A percentile compares a stretch with the other conserved stretches of the same genome.
Evolutionary conservation across 179 eudicot species (phyloP).

Genomic region (Vitellaria paradoxa): DNA sequence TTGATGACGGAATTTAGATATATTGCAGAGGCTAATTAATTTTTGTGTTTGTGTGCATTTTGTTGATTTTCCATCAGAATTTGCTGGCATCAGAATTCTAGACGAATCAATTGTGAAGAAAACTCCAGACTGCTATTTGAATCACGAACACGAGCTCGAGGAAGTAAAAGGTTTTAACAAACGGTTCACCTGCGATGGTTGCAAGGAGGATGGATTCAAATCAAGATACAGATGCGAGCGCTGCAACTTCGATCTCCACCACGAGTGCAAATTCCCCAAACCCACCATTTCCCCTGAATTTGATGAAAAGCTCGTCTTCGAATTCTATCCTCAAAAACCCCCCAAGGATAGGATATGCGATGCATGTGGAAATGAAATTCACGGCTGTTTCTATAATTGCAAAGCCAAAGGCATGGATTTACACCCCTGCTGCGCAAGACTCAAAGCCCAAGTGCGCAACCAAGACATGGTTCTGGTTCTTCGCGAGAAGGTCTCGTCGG

Average conservation of each 20-base stretch:
- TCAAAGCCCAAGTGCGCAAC: background rate
- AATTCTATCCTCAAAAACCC: slow-evolving; percentile 6
- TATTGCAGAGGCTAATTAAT: no score
- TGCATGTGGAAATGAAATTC: slow-evolving; percentile 26
- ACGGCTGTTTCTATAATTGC: slow-evolving; percentile 25
- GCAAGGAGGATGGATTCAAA: slow-evolving; percentile 15
- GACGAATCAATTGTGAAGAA: background rate
- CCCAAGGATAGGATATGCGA: slow-evolving; percentile 11
- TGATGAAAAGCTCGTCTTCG: slow-evolving; percentile 10
- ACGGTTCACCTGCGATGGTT: slow-evolving; percentile 17
- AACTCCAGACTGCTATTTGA: background rate
- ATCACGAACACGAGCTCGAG: slow-evolving; percentile 8
- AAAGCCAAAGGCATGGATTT: slow-evolving; percentile 11
- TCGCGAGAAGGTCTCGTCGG: background rate
- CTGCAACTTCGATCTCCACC: slow-evolving; percentile 17
- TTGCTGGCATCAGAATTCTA: background rate
- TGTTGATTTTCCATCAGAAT: no score
- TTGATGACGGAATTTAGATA: no score
- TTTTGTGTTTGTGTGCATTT: no score
- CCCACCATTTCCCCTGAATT: slow-evolving; percentile 11
- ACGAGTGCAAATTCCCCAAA: slow-evolving; percentile 7
- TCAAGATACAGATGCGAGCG: slow-evolving; percentile 13
- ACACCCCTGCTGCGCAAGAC: slow-evolving; percentile 26
- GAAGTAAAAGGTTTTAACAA: background rate
- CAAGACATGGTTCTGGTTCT: slow-evolving; percentile 14